These are phyloP conservation scores for Triangularia setosa DNA, from an alignment of 2,329 filamentous ascomycete genomes.

Conservation along the genomic window DNA sequence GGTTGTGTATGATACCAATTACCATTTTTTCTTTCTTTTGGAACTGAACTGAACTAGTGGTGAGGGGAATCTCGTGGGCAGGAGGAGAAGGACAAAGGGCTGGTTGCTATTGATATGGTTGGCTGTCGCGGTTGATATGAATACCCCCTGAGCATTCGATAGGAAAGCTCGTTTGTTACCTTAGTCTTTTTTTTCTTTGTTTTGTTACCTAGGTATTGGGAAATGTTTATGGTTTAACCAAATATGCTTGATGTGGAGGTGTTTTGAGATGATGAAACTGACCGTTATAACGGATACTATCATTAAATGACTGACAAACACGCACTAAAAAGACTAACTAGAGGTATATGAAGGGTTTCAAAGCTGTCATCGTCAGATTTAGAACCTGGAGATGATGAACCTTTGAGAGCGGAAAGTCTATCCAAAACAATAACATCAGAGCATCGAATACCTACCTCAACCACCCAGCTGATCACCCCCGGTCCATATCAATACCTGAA, in stretches of 20 bases:
- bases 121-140: neutral
- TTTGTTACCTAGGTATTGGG: neutral
- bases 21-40: neutral
- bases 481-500: neutral
- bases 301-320: neutral
- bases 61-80: no score
- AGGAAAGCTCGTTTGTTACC: neutral
- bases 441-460: neutral
- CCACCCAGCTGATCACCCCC: no score
- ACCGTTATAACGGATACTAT: neutral
- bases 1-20: slow-evolving; percentile 5
- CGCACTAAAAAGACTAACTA: neutral
- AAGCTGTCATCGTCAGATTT: neutral
- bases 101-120: neutral
- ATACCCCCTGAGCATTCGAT: neutral
- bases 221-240: neutral
- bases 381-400: neutral
- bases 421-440: neutral
- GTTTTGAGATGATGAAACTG: neutral
- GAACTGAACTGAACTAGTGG: neutral
- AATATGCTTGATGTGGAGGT: neutral
- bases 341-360: no score
- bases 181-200: neutral
- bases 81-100: neutral
- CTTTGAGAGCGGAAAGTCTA: neutral